These are phyloP conservation scores for Zalaria obscura DNA, from an alignment of 2,329 filamentous ascomycete genomes.

Conservation along the genomic window DNA sequence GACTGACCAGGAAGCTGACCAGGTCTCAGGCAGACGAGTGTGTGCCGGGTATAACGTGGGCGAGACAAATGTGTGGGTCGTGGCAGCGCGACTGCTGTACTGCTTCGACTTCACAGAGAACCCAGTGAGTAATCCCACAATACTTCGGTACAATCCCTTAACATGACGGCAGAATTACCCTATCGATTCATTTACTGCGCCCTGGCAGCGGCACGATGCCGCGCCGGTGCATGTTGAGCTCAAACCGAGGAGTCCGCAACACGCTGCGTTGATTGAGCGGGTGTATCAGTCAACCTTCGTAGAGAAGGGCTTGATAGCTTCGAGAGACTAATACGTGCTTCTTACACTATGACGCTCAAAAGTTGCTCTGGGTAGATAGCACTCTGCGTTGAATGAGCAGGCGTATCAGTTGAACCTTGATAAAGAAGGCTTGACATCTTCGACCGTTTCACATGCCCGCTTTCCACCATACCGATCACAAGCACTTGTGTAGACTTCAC, in stretches of 20 bases:
- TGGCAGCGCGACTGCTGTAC: slow-evolving; percentile 1
- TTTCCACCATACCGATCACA: too few species aligned
- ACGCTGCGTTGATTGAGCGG: slow-evolving; percentile 2
- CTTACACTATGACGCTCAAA: too few species aligned
- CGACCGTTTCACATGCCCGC: too few species aligned
- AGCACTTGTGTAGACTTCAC: too few species aligned
- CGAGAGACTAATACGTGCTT: too few species aligned
- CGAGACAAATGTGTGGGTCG: slow-evolving; percentile 4
- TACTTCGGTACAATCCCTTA: too few species aligned
- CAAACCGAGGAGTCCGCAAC: not conserved
- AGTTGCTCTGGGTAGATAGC: too few species aligned
- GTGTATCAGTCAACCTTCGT: not conserved
- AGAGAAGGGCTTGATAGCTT: too few species aligned
- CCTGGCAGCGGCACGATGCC: not conserved
- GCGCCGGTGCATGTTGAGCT: slow-evolving; percentile 2
- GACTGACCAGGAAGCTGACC: not conserved
- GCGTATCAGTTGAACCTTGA: too few species aligned
- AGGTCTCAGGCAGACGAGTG: not conserved
- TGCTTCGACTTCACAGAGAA: slow-evolving; percentile 4
- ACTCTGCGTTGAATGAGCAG: too few species aligned
- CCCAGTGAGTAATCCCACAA: not conserved
- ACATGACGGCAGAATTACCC: not conserved
- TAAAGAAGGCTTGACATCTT: too few species aligned
- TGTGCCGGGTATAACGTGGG: slow-evolving; percentile 2
- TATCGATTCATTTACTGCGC: slow-evolving; percentile 2